Percentiles rank a stretch among this genome's conserved stretches.
Conservation (phyloP, 208 protist species). For the Wallacemonas sp. region DNA sequence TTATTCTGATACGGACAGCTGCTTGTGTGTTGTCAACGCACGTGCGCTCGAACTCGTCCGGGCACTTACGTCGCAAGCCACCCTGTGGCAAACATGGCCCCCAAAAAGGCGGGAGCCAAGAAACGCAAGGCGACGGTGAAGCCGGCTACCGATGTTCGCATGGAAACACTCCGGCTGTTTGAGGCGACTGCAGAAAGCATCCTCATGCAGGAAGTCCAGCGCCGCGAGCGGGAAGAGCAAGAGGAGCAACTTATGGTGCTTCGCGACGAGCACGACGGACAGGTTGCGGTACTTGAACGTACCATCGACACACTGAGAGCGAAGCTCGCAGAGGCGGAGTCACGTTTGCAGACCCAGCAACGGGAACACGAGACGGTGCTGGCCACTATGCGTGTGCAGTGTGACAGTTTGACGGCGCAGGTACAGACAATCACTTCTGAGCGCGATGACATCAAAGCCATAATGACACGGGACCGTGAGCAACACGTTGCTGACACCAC, state of each 20-base stretch:
- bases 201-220: constrained; percentile 67
- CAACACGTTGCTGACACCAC: constrained; percentile 24
- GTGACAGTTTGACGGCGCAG: constrained; percentile 3
- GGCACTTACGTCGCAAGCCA: no score
- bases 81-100: constrained; percentile 24
- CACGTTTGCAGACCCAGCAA: neutral
- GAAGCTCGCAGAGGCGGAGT: constrained; percentile 28
- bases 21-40: no score
- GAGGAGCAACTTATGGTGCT: constrained; percentile 67
- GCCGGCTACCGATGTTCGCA: constrained; percentile 46
- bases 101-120: constrained; percentile 43
- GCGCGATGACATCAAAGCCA: constrained; percentile 37
- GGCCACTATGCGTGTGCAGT: constrained; percentile 19
- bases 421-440: constrained; percentile 43
- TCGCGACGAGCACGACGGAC: constrained; percentile 58
- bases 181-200: constrained; percentile 75
- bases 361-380: neutral
- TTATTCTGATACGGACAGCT: no score
- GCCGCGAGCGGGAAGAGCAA: constrained; percentile 64
- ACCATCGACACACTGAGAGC: constrained; percentile 32
- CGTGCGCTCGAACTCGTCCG: no score
- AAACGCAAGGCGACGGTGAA: constrained; percentile 36
- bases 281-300: neutral
- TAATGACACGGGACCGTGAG: constrained; percentile 34
- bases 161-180: constrained; percentile 51